Base-by-base conservation (phyloP, 257 asterid species). In the Lithospermum erythrorhizon region DNA sequence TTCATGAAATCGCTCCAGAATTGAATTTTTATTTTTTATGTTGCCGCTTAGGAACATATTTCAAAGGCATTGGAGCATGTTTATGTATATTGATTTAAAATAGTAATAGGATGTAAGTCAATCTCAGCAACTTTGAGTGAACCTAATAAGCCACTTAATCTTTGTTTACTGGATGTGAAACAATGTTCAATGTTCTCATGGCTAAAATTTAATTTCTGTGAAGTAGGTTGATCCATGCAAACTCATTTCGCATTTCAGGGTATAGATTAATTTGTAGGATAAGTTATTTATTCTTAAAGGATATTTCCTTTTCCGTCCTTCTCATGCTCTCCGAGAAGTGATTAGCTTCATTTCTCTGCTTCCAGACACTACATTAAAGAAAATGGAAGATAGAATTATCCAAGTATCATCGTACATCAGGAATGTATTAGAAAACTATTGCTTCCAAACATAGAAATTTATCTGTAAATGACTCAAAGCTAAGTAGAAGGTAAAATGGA, bases 281-380 rank as follows among this genome's bases (percentile, higher is more conserved):
- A 41, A 41, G 3, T 41, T 17, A 41, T 41, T 41, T 18, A 41
- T 9, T 3, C 14, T 17, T 41, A 62, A 86, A 79, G 94, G 99
- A 79, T 79, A 79, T 79, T 79, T 78, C 48, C 68, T 73, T 68
- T 73, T 79, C 25, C 68, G 82, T 48, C 82, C 69, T 79, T 69
- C 63, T 73, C 81, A 70, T 64, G 82, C 84, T 60, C 68, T 71
- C 65, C 78, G 3, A 73, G 77, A 35, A 79, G 82, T 71, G 75
- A 68, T 63, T 70, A 24, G 74, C 65, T 68, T 68, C 69, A 70
- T 62, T 65, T 73, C 64, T 79, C 84, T 24, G 78, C 59, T 63
- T 68, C 82, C 57, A 76, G 53, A 61, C 64, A 61, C 84, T 79
- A 63, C 54, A 73, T 57, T 58, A 60, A 21, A 52, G 64, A 64